Conservation (phyloP, 2,329 filamentous ascomycete genomes). For the Microthyrium microscopicum region DNA sequence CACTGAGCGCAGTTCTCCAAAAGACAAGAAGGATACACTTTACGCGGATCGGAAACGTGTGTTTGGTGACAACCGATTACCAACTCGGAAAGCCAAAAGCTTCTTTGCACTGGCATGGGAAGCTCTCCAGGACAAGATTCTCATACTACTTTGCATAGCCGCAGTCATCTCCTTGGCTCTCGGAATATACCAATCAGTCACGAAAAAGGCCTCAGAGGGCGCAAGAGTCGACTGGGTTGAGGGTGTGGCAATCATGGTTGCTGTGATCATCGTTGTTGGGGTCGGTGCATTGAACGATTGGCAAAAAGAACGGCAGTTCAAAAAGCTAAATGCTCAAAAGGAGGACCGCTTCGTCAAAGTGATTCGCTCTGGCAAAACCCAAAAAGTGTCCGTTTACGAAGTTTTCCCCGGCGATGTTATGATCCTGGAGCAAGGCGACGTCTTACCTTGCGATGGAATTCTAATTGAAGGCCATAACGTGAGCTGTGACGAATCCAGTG, state of each 20-base stretch:
- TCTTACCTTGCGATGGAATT: constrained; percentile 57
- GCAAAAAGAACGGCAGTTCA: constrained; percentile 68
- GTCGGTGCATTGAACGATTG: constrained; percentile 69
- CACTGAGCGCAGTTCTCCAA: constrained; percentile 12
- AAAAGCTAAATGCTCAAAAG: constrained; percentile 66
- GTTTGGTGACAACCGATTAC: constrained; percentile 53
- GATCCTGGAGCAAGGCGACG: constrained; percentile 55
- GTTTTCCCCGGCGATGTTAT: constrained; percentile 59
- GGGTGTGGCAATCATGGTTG: constrained; percentile 62
- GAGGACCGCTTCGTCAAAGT: constrained; percentile 60
- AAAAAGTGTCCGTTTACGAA: constrained; percentile 54
- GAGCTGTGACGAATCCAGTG: constrained; percentile 58
- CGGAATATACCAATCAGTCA: constrained; percentile 56
- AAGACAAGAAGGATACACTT: constrained; percentile 16
- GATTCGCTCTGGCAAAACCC: constrained; percentile 54
- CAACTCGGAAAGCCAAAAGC: constrained; percentile 51
- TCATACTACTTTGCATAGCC: constrained; percentile 54
- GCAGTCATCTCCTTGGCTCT: constrained; percentile 59
- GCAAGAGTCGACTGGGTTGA: constrained; percentile 64
- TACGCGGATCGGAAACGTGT: constrained; percentile 52
- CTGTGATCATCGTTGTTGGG: constrained; percentile 58
- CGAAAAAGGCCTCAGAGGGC: constrained; percentile 28
- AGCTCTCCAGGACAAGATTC: constrained; percentile 66
- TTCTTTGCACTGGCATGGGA: constrained; percentile 62
- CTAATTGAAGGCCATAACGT: constrained; percentile 51